Conservation (phyloP, 176 grass and related monocot species). For the Thinopyrum elongatum region DNA sequence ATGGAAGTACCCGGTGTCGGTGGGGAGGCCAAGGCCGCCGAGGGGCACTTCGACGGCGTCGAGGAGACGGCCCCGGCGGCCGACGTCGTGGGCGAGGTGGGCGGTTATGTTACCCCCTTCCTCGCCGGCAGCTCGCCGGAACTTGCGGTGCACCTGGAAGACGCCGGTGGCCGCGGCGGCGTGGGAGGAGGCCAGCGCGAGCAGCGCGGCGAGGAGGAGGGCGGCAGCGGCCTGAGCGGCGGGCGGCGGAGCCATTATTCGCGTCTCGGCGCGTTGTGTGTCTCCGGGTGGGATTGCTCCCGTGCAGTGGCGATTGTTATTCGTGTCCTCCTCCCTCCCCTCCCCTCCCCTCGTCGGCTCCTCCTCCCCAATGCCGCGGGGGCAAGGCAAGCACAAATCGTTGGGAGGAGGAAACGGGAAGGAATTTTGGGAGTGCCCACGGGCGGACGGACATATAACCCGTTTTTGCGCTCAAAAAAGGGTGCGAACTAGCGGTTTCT, state of each 20-base stretch:
- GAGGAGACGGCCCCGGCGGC: constrained; percentile 56
- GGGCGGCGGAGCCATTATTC: constrained; percentile 9
- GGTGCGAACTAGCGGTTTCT: constrained; percentile 13
- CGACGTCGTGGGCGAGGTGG: constrained; percentile 46
- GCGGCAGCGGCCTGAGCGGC: not conserved
- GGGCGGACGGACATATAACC: not conserved
- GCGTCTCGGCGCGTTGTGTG: not conserved
- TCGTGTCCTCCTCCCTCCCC: not conserved
- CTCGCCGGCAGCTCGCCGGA: not conserved
- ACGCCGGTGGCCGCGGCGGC: constrained; percentile 15
- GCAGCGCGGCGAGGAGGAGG: constrained; percentile 19
- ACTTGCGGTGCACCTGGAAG: constrained; percentile 49
- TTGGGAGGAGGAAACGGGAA: not conserved
- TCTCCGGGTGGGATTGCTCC: not conserved
- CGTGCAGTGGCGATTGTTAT: not conserved
- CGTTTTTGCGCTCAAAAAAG: not conserved
- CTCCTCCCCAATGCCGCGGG: not conserved
- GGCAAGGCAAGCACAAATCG: not conserved
- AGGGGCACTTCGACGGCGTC: constrained; percentile 45
- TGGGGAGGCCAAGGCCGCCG: constrained; percentile 63
- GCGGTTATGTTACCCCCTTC: constrained; percentile 12
- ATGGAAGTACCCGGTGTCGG: constrained; percentile 58
- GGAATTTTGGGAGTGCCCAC: not conserved
- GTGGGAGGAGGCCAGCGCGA: not conserved
- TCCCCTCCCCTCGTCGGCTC: not conserved